Evolutionary conservation across 2,329 filamentous ascomycete genomes (phyloP).

Genomic region (Penicillium sp.): DNA sequence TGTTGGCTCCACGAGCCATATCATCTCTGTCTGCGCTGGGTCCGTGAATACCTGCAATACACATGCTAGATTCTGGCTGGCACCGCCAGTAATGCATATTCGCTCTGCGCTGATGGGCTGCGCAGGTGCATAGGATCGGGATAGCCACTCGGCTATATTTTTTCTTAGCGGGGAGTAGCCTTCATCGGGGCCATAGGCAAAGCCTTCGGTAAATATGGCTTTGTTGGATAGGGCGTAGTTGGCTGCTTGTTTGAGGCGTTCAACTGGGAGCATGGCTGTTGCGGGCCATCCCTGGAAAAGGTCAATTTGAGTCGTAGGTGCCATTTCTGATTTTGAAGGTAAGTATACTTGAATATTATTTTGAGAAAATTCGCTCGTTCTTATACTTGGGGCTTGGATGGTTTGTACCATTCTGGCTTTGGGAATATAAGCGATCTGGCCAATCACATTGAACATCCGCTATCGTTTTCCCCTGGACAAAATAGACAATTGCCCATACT

Average conservation of each 20-base stretch:
- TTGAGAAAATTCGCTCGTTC: neutral
- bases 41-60: constrained; percentile 77
- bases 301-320: constrained; percentile 33
- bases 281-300: constrained; percentile 47
- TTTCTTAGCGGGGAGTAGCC: constrained; percentile 67
- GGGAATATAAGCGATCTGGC: constrained; percentile 7
- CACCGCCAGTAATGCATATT: constrained; percentile 78
- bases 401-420: neutral
- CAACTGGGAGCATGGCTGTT: constrained; percentile 62
- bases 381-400: neutral
- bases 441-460: neutral
- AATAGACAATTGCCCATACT: neutral
- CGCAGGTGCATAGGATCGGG: constrained; percentile 54
- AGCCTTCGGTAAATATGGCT: constrained; percentile 56
- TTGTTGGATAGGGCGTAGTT: constrained; percentile 60
- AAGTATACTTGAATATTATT: neutral
- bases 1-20: constrained; percentile 77
- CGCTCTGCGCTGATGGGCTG: constrained; percentile 52
- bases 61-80: constrained; percentile 74
- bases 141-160: constrained; percentile 68
- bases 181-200: constrained; percentile 74
- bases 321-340: neutral
- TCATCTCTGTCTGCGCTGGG: constrained; percentile 65
- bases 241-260: constrained; percentile 60
- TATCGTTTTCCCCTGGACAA: neutral